Percentiles rank a stretch among this genome's conserved stretches.
phyloP scores from a whole-genome alignment of 23 red algal genomes.

The Cyanidioschyzon merolae region DNA sequence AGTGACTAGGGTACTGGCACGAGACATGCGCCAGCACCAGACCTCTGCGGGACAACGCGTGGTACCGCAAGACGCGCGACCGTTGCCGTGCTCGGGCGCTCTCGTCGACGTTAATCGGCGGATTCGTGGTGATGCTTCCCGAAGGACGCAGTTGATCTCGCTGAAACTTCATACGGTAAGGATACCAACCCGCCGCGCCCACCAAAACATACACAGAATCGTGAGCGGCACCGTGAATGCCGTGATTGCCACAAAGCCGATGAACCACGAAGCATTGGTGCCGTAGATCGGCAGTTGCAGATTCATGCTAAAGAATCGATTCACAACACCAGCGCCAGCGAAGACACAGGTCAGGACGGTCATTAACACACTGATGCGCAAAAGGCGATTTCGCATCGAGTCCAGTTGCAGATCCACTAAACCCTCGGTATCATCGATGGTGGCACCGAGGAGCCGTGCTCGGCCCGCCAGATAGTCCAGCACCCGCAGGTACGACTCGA shows the following conservation, averaged over 20 bases:
- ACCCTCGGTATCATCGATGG: slow-evolving; percentile 83
- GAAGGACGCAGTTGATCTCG: too few species aligned
- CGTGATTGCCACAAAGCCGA: not conserved
- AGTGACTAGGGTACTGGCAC: too few species aligned
- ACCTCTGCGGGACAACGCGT: too few species aligned
- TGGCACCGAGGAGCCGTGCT: slow-evolving; percentile 32
- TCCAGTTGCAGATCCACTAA: slow-evolving; percentile 76
- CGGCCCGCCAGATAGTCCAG: slow-evolving; percentile 55
- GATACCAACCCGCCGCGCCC: not conserved
- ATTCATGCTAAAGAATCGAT: slow-evolving; percentile 80
- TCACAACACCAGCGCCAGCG: slow-evolving; percentile 53
- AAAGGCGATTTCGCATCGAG: slow-evolving; percentile 73
- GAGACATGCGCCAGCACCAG: too few species aligned
- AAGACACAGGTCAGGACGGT: slow-evolving; percentile 42
- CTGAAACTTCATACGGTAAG: not conserved
- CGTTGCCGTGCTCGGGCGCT: too few species aligned
- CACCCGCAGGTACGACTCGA: slow-evolving; percentile 74
- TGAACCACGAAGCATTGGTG: not conserved
- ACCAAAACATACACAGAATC: not conserved
- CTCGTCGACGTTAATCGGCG: too few species aligned
- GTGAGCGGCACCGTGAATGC: not conserved
- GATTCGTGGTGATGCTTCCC: too few species aligned
- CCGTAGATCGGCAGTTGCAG: slow-evolving; percentile 45
- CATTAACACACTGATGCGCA: slow-evolving; percentile 64
- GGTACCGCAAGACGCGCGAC: too few species aligned